phyloP scores from a whole-genome alignment of 768 basidiomycete species.

The Chalciporus pseudorubinellus region DNA sequence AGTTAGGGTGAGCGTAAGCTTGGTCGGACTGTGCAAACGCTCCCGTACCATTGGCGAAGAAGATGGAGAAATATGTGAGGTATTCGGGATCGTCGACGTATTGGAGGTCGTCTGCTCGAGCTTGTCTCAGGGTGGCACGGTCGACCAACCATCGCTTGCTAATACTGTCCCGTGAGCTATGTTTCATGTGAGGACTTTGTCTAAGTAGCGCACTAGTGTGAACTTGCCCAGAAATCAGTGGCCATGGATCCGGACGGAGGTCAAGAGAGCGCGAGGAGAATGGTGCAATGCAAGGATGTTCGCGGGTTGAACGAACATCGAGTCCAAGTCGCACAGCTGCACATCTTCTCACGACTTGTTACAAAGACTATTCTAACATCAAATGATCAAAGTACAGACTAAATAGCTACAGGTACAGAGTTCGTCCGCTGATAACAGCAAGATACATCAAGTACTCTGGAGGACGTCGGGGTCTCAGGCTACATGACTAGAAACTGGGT shows the following conservation, averaged over 20 bases:
- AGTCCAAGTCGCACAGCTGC: too few species aligned
- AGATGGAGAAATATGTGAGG: slow-evolving; percentile 81
- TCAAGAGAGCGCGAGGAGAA: not conserved
- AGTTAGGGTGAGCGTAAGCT: not conserved
- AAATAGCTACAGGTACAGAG: too few species aligned
- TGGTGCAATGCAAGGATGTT: not conserved
- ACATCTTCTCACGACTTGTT: too few species aligned
- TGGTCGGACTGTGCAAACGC: not conserved
- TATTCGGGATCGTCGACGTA: slow-evolving; percentile 78
- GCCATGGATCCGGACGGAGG: slow-evolving; percentile 50
- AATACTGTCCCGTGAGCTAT: slow-evolving; percentile 19
- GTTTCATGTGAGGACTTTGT: slow-evolving; percentile 5
- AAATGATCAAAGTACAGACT: too few species aligned
- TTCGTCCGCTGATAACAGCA: too few species aligned
- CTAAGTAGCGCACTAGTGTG: slow-evolving; percentile 66
- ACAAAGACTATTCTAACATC: too few species aligned
- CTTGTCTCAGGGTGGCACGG: slow-evolving; percentile 66
- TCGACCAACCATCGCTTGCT: slow-evolving; percentile 94
- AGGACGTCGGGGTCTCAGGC: too few species aligned
- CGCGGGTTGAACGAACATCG: too few species aligned
- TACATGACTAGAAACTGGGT: too few species aligned
- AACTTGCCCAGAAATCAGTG: slow-evolving; percentile 89
- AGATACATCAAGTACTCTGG: too few species aligned
- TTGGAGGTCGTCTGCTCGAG: slow-evolving; percentile 73
- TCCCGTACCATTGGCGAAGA: slow-evolving; percentile 74